Percentiles rank a stretch among this genome's conserved stretches.
Conservation (phyloP, 2,329 filamentous ascomycete genomes). For the Alternaria viburni region DNA sequence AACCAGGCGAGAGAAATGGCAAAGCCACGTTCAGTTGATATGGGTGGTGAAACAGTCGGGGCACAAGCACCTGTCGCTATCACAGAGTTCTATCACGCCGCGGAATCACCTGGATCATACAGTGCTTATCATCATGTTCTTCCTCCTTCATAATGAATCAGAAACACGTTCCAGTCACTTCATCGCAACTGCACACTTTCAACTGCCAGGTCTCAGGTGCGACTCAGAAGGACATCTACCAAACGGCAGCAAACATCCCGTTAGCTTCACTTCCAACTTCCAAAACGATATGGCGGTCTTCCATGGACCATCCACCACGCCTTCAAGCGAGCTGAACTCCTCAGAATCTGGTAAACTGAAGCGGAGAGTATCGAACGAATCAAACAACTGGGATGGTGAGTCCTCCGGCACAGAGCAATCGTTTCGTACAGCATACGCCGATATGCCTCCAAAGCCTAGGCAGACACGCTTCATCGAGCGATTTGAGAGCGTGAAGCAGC, state of each 20-base stretch:
- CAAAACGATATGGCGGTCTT: not conserved
- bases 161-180: not conserved
- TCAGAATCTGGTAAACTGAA: not conserved
- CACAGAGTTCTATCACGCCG: not conserved
- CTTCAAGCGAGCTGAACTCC: not conserved
- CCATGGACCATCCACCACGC: not conserved
- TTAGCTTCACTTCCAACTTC: not conserved
- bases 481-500: not conserved
- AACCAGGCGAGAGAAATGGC: not conserved
- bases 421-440: not conserved
- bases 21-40: not conserved
- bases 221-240: not conserved
- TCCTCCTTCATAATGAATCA: not conserved
- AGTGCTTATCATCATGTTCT: not conserved
- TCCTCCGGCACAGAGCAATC: not conserved
- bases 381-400: not conserved
- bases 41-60: not conserved
- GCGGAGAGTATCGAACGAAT: not conserved
- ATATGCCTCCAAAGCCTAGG: not conserved
- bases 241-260: not conserved
- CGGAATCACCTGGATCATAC: not conserved
- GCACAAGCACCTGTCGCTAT: not conserved
- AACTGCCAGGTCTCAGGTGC: not conserved
- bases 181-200: not conserved
- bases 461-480: not conserved